Conservation (phyloP, 2,329 filamentous ascomycete genomes). For the Aspergillus ibericus region DNA sequence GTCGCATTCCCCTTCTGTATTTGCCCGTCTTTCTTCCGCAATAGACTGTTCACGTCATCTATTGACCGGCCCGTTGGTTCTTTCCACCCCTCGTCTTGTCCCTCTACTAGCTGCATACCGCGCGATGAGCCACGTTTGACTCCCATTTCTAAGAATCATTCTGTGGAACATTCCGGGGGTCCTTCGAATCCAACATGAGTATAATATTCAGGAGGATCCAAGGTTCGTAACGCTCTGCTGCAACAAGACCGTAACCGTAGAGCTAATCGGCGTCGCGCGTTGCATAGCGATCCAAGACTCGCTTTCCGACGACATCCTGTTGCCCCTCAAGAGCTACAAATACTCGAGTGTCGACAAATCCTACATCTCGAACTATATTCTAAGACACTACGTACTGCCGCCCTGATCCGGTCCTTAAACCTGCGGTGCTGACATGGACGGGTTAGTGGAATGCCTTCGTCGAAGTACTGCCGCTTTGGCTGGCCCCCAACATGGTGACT, state of each 20-base stretch:
- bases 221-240: conserved; percentile 27
- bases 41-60: background rate
- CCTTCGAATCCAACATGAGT: conserved; percentile 26
- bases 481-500: conserved; percentile 97
- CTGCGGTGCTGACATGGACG: conserved; percentile 11
- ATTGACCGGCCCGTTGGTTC: background rate
- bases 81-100: background rate
- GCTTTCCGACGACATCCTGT: conserved; percentile 84
- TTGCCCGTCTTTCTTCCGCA: background rate
- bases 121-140: conserved; percentile 14
- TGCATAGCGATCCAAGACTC: conserved; percentile 49
- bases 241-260: background rate
- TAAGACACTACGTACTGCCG: conserved; percentile 85
- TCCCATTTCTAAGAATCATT: background rate
- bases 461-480: conserved; percentile 87
- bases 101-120: conserved; percentile 8
- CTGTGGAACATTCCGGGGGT: background rate
- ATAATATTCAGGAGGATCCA: conserved; percentile 36
- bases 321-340: conserved; percentile 92
- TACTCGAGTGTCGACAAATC: conserved; percentile 98
- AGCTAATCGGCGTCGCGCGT: conserved; percentile 3
- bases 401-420: background rate
- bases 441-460: conserved; percentile 94
- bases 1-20: background rate
- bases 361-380: conserved; percentile 85